phyloP scores from a whole-genome alignment of 1,284 basidiomycete species.

The Fomitopsis schrenkii region DNA sequence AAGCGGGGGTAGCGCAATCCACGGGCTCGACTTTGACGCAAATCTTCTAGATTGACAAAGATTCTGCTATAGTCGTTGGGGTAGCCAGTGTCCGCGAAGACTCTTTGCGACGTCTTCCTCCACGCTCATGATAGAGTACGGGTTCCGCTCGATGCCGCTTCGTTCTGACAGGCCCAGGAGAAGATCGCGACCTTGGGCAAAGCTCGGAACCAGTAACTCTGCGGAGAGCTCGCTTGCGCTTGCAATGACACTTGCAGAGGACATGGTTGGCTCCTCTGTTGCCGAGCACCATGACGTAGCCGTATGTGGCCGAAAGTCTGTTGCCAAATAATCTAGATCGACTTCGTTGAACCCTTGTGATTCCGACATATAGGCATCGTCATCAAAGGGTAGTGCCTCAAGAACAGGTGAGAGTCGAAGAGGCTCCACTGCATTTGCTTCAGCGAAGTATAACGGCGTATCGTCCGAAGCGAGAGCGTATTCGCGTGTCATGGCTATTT shows the following conservation, averaged over 20 bases:
- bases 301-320: not conserved
- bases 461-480: not conserved
- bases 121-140: slow-evolving; percentile 27
- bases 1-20: too few species aligned
- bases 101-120: slow-evolving; percentile 56
- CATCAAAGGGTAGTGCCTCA: too few species aligned
- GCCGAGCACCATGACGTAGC: not conserved
- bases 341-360: not conserved
- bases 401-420: not conserved
- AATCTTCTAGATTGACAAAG: not conserved
- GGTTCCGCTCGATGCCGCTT: not conserved
- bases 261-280: not conserved
- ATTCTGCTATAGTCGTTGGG: slow-evolving; percentile 38
- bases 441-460: not conserved
- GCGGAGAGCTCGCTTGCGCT: slow-evolving; percentile 1
- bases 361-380: not conserved
- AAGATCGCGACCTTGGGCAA: slow-evolving; percentile 42
- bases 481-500: not conserved
- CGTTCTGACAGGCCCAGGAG: slow-evolving; percentile 21
- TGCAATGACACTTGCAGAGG: not conserved
- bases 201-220: slow-evolving; percentile 4
- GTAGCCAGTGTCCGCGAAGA: slow-evolving; percentile 59
- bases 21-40: too few species aligned
- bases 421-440: not conserved
- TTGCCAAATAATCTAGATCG: not conserved